Percentiles rank a stretch among this genome's conserved stretches.
phyloP scores from a whole-genome alignment of 352 stramenopile species.

The Sclerospora graminicola region DNA sequence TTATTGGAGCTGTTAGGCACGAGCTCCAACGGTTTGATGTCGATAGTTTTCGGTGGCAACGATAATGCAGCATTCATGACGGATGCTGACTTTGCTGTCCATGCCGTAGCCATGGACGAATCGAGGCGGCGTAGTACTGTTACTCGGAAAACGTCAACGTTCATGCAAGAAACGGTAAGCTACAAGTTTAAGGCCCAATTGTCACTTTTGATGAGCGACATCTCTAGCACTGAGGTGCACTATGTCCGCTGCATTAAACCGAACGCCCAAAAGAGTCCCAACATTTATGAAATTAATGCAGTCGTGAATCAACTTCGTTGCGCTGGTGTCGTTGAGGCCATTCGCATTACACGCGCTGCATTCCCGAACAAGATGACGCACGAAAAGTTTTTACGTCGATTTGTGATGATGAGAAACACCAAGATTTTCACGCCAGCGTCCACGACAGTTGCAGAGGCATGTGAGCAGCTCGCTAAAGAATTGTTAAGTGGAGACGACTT shows the following conservation, averaged over 20 bases:
- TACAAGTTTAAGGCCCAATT: slow-evolving; percentile 88
- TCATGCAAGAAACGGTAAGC: slow-evolving; percentile 85
- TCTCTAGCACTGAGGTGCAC: slow-evolving; percentile 75
- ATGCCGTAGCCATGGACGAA: slow-evolving; percentile 38
- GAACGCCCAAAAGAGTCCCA: slow-evolving; percentile 69
- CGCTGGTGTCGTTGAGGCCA: slow-evolving; percentile 85
- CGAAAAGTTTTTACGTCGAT: slow-evolving; percentile 76
- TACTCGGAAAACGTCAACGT: slow-evolving; percentile 57
- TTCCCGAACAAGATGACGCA: slow-evolving; percentile 93
- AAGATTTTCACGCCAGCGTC: slow-evolving; percentile 16
- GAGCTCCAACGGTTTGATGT: slow-evolving; percentile 66
- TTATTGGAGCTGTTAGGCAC: slow-evolving; percentile 55
- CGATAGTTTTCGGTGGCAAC: slow-evolving; percentile 53
- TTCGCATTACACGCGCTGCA: slow-evolving; percentile 81
- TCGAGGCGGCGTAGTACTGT: slow-evolving; percentile 34
- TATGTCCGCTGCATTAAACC: slow-evolving; percentile 91
- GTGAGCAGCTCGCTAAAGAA: slow-evolving; percentile 39
- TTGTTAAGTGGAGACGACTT: slow-evolving; percentile 40
- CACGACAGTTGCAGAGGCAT: slow-evolving; percentile 52
- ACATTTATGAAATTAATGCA: slow-evolving; percentile 73
- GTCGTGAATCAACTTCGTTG: slow-evolving; percentile 85
- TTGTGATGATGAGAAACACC: slow-evolving; percentile 58
- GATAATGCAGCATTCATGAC: slow-evolving; percentile 42
- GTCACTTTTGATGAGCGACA: slow-evolving; percentile 76
- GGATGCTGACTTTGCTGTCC: slow-evolving; percentile 49